Conservation (phyloP, 2,329 filamentous ascomycete species). For the Stromatinia cepivora region DNA sequence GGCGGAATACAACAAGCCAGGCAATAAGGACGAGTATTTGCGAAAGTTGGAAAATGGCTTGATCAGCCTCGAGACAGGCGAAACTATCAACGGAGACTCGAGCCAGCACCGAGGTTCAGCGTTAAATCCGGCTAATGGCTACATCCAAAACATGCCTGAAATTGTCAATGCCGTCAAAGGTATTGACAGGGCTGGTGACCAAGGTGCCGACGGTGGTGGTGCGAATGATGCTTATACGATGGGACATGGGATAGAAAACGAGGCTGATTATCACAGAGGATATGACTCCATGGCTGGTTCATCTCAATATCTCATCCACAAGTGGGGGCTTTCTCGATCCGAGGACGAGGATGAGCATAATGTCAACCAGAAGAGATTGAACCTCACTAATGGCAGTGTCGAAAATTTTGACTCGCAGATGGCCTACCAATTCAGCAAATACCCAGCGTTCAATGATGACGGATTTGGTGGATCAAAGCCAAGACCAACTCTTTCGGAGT, state of each 20-base stretch:
- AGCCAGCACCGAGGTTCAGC: background rate
- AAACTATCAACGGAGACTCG: background rate
- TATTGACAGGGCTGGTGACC: background rate
- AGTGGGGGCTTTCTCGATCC: background rate
- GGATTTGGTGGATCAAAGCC: no score
- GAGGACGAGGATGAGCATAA: background rate
- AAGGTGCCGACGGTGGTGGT: background rate
- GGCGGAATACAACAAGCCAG: background rate
- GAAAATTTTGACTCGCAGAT: background rate
- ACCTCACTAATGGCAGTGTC: background rate
- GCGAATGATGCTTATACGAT: background rate
- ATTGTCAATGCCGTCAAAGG: no score
- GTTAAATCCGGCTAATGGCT: background rate
- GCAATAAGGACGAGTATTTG: background rate
- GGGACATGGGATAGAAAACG: background rate
- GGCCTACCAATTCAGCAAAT: background rate
- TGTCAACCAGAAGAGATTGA: background rate
- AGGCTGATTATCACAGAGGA: background rate
- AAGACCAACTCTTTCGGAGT: background rate
- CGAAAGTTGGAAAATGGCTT: background rate
- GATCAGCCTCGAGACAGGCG: conserved; percentile 8
- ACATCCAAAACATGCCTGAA: background rate
- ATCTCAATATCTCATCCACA: background rate
- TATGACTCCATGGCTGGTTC: background rate
- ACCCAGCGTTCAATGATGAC: background rate